Evolutionary conservation across 305 asterid genomes (phyloP), one percentile per base, ranked within the genome.

Genomic region (Fraxinus greggii): DNA sequence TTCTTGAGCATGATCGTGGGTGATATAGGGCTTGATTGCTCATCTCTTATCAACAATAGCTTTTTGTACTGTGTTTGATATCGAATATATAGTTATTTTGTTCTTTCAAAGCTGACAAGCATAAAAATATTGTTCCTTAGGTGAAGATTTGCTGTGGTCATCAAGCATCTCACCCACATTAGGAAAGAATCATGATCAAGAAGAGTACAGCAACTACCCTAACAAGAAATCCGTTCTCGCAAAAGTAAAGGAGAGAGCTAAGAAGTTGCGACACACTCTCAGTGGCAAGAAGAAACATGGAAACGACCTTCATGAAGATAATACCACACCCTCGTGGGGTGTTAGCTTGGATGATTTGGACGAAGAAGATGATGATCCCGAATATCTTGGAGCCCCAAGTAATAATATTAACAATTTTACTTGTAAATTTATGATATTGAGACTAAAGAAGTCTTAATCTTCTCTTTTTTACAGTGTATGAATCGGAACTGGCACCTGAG

Each of bases 301-400:
- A 33, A 59, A 19, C 24, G 94, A 87, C 28, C 69, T 32, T 12
- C 88, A 36, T 5, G 86, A 85, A 1, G 88, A 75, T 54, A 80
- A 42, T 75, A 51, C 24, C 38, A 80, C 87, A 31, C 93, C 91
- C 24, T 12, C 94, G 12, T 89, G 85, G 93, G 91, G 90, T 9
- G 88, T 80, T 79, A 79, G 82, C 75, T 76, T 85, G 84, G 90
- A 86, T 3, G 93, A 88, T 12, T 86, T 83, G 8, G 87, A 82
- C 12, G 90, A 83, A 76, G 67, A 67, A 9, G 85, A 86, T 8
- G 92, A 84, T 12, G 95, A 93, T 85, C 98, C 99, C 26, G 99
- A 96, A 77, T 96, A 91, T 83, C 91, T 91, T 56, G 99, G 99
- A 45, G 99, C 98, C 72, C 99, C 99, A 87, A 96, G 99, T 96